Percentiles rank a stretch among this genome's conserved stretches.
These are phyloP conservation scores for Flaveria ramosissima DNA, from an alignment of 129 eudicot species.

Conservation along the genomic window DNA sequence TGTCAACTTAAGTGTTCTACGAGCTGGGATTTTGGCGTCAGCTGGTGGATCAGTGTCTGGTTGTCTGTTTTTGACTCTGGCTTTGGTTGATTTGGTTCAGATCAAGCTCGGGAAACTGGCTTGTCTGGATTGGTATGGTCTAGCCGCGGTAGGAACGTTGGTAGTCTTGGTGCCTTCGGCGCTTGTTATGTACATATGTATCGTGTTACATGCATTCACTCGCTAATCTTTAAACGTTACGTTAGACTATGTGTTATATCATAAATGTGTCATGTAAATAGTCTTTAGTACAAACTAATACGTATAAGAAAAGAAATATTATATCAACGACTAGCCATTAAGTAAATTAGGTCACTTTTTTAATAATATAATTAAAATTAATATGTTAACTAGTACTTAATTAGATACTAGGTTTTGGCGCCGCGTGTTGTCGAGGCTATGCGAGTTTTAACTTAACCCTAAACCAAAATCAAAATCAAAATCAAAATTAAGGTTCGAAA, in stretches of 20 bases:
- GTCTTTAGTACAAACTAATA: too few species aligned
- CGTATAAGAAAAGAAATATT: too few species aligned
- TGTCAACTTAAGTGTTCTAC: conserved; percentile 44
- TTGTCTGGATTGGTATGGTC: conserved; percentile 49
- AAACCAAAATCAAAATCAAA: too few species aligned
- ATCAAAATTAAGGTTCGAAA: too few species aligned
- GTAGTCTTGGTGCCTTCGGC: conserved; percentile 58
- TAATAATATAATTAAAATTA: too few species aligned
- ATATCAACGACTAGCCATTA: too few species aligned
- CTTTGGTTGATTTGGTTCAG: conserved; percentile 64
- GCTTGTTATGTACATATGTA: conserved; percentile 48
- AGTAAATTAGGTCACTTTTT: too few species aligned
- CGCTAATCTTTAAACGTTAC: conserved; percentile 20
- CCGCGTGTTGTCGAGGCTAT: too few species aligned
- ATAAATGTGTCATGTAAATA: too few species aligned
- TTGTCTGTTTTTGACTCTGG: conserved; percentile 58
- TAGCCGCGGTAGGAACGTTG: conserved; percentile 54
- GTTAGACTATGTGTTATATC: neutral
- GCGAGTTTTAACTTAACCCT: too few species aligned
- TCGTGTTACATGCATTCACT: conserved; percentile 58
- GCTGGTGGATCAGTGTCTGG: conserved; percentile 61
- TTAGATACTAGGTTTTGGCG: too few species aligned
- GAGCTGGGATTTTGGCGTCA: conserved; percentile 55
- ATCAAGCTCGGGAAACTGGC: conserved; percentile 57
- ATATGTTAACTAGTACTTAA: too few species aligned